Base-by-base conservation (phyloP, 1,284 basidiomycete species). In the Trametes hirsuta region DNA sequence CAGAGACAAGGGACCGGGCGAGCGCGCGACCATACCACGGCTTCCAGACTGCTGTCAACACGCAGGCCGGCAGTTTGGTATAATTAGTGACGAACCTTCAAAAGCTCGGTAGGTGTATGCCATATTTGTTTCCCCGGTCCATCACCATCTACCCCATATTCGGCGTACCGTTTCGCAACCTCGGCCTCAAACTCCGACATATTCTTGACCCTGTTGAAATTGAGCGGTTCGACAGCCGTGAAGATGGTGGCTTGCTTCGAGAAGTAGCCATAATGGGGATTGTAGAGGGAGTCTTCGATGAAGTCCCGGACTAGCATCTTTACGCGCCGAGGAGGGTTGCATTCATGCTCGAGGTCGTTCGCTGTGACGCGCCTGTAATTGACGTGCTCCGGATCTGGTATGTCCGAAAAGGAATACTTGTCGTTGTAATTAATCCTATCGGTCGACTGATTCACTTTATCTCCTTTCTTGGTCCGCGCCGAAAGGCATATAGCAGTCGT, bases 81-180 rank as follows among this genome's bases (percentile, higher is more conserved):
- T 9, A 10, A 74, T 8, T 30, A 8, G 5, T 8, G 30, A 30
- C 84, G 62, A 69, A 95, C 96, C 84, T 97, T 95, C 83, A 99
- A 98, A 41, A 99, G 79, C 74, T 99, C 97, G 1, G 95, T 98
- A 0, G 97, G 97, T 0, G 97, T 99, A 77, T 99, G 97, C 97
- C 97, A 99, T 55, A 99, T 83, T 75, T 99, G 97, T 68, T 87
- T 84, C 5, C 95, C 95, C 14, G 91, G 86, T 3, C 92, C 91
- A 39, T 85, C 82, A 52, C 80, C 81, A 66, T 88, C 83, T 61
- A 76, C 78, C 18, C 85, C 88, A 68, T 92, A 92, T 12, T 81
- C 79, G 41, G 84, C 81, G 72, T 97, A 97, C 64, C 88, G 83
- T 68, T 80, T 77, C 30, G 91, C 90, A 14, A 98, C 86, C 55